Conservation (phyloP, 805 yeast genomes). For the Schizosaccharomyces japonicus region DNA sequence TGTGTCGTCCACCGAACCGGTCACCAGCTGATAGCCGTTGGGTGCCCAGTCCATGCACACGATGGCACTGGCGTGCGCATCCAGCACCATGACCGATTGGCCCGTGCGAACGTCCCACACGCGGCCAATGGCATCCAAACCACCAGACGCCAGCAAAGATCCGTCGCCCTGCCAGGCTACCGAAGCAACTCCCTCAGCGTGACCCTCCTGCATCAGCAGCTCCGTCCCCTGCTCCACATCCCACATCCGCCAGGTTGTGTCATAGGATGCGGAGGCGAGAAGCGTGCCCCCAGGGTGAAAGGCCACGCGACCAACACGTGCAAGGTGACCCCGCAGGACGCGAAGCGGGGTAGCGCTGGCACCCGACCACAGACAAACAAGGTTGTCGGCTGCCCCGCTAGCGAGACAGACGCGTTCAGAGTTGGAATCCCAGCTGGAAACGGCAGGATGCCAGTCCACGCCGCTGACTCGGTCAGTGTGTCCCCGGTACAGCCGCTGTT, state of each 20-base stretch:
- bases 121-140: slow-evolving; percentile 46
- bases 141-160: slow-evolving; percentile 48
- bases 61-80: slow-evolving; percentile 51
- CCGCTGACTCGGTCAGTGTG: slow-evolving; percentile 50
- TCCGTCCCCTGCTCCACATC: slow-evolving; percentile 30
- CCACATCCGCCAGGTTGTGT: slow-evolving; percentile 76
- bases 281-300: slow-evolving; percentile 40
- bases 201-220: slow-evolving; percentile 63
- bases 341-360: slow-evolving; percentile 10
- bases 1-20: slow-evolving; percentile 65
- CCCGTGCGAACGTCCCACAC: slow-evolving; percentile 82
- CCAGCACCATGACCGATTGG: slow-evolving; percentile 29
- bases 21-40: slow-evolving; percentile 52
- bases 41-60: slow-evolving; percentile 50
- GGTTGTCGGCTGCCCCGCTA: slow-evolving; percentile 26
- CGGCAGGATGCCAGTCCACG: slow-evolving; percentile 33
- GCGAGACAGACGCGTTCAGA: slow-evolving; percentile 12
- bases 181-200: slow-evolving; percentile 43
- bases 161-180: slow-evolving; percentile 52
- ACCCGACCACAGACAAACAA: slow-evolving; percentile 19
- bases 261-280: slow-evolving; percentile 53
- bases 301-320: slow-evolving; percentile 34
- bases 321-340: slow-evolving; percentile 23
- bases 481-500: slow-evolving; percentile 10
- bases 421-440: slow-evolving; percentile 6